These are phyloP conservation scores for Oropetium thomaeum DNA, from an alignment of 176 grass and related monocot species.

Conservation along the genomic window DNA sequence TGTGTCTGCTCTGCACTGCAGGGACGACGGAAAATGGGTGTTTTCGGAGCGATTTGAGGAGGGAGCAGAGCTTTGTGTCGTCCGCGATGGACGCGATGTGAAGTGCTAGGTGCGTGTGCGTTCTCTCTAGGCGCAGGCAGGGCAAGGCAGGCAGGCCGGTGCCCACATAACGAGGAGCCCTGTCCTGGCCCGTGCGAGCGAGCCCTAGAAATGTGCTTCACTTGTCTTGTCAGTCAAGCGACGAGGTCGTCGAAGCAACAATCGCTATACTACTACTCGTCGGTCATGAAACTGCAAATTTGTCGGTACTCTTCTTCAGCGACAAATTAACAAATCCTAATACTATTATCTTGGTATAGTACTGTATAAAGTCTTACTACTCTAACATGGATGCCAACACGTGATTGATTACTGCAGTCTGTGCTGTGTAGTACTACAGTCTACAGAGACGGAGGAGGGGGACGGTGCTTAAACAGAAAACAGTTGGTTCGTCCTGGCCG, in stretches of 20 bases:
- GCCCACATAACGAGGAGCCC: constrained; percentile 37
- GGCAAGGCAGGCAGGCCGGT: constrained; percentile 30
- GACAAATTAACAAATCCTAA: background rate
- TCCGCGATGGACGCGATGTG: no score
- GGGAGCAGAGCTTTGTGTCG: constrained; percentile 41
- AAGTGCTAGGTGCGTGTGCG: background rate
- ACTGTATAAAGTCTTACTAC: no score
- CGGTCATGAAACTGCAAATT: no score
- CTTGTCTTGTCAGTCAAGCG: constrained; percentile 41
- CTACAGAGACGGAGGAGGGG: no score
- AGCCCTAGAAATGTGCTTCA: constrained; percentile 38
- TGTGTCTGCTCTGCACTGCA: background rate
- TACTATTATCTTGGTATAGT: no score
- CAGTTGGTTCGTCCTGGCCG: no score
- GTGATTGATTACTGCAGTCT: no score
- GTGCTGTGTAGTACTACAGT: no score
- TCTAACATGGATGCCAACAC: no score
- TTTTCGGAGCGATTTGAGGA: constrained; percentile 42
- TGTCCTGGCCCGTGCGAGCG: background rate
- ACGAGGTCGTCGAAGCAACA: background rate
- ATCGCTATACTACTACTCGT: background rate
- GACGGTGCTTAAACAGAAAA: no score
- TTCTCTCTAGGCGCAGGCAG: no score
- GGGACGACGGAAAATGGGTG: background rate
- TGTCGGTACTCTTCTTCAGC: background rate